Evolutionary conservation across 306 rosid genomes (phyloP), one percentile per base, ranked within the genome.

Genomic region (Alnus rubra): DNA sequence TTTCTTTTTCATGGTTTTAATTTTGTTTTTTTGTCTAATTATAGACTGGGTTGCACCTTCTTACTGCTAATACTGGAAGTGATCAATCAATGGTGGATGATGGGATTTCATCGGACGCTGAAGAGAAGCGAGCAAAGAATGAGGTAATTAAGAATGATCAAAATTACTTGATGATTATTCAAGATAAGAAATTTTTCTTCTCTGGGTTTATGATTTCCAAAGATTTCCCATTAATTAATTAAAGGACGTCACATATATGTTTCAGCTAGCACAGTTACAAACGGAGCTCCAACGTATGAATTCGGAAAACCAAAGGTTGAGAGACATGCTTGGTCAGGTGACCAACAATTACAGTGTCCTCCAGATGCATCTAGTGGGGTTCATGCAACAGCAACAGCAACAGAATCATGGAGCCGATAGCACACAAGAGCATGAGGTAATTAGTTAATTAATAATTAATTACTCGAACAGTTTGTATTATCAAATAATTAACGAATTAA

Each of bases 61-160:
- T 90, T 28, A 93, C 92, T 63, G 96, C 90, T 2, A 92, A 96
- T 72, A 86, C 91, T 0, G 89, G 96, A 6, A 96, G 99, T 53
- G 98, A 96, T 82, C 91, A 96, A 82, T 96, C 99, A 18, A 88
- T 87, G 52, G 90, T 96, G 13, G 97, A 91, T 64, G 98, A 96
- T 78, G 99, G 94, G 18, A 73, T 88, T 80, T 90, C 98, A 44
- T 88, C 98, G 0, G 92, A 95, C 74, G 86, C 74, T 16, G 89
- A 90, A 62, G 82, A 85, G 62, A 92, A 85, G 76, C 84, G 90
- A 82, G 82, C 88, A 73, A 95, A 87, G 71, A 82, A 73, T 30
- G 97, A 91, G 99, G 99, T 95, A 80, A 33, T 42, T 42, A 28
- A 68, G 19, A 35, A 39, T 68, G 4, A 8, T 44, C 33, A 16